Evolutionary conservation across 306 rosid genomes (phyloP), one percentile per base, ranked within the genome.

Genomic region (Fagus crenata): DNA sequence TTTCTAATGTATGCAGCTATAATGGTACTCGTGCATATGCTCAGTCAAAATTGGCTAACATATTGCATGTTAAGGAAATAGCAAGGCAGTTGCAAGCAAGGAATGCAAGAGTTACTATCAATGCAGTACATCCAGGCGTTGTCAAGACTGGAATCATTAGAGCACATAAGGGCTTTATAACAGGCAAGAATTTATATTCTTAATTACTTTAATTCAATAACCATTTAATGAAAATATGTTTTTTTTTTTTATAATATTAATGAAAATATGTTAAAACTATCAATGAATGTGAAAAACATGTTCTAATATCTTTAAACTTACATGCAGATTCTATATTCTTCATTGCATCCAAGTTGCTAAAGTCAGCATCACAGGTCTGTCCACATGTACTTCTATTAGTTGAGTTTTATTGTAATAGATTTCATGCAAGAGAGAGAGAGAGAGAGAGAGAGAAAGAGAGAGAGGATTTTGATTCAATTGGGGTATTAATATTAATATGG

Each of bases 11-110:
- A 73, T 89, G 87, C 90, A 95, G 99, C 71, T 92, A 95, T 13
- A 91, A 92, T 81, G 97, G 99, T 14, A 91, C 97, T 15, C 85
- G 84, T 14, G 97, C 99, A 40, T 95, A 95, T 73, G 92, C 99
- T 56, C 97, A 87, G 73, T 95, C 99, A 71, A 95, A 95, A 88
- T 69, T 95, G 78, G 92, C 98, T 7, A 81, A 78, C 76, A 88
- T 95, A 78, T 84, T 95, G 85, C 99, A 95, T 81, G 90, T 65
- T 41, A 95, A 89, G 89, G 99, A 92, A 89, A 56, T 92, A 63
- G 86, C 88, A 28, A 89, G 86, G 80, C 97, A 89, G 69, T 92
- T 13, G 75, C 79, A 95, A 96, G 92, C 84, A 72, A 89, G 90
- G 80, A 92, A 92, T 84, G 99, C 91, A 69, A 89, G 89, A 72